phyloP scores from a whole-genome alignment of 148 eudicot species.

The Camellia lanceoleosa region DNA sequence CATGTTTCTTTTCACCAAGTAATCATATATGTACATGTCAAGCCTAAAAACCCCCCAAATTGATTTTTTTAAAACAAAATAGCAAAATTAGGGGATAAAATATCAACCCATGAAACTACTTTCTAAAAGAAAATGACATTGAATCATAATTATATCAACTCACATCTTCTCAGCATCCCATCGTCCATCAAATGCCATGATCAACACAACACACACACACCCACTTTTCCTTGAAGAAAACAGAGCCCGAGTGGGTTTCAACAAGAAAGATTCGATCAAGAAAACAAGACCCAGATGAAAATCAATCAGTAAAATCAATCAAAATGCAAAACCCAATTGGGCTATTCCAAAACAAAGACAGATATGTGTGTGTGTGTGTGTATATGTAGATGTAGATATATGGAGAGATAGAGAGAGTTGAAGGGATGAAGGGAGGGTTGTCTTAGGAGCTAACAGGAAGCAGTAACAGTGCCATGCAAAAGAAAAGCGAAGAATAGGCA shows the following conservation, averaged over 20 bases:
- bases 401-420: neutral
- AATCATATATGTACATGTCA: constrained; percentile 29
- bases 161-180: constrained; percentile 38
- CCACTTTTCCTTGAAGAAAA: neutral
- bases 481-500: constrained; percentile 25
- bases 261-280: constrained; percentile 7
- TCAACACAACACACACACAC: neutral
- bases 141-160: constrained; percentile 15
- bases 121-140: neutral
- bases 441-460: constrained; percentile 19
- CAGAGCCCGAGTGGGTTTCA: constrained; percentile 4
- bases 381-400: neutral
- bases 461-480: constrained; percentile 40
- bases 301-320: neutral
- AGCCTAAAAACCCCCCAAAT: constrained; percentile 25
- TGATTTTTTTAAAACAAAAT: neutral
- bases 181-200: constrained; percentile 24
- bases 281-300: constrained; percentile 1
- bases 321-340: neutral
- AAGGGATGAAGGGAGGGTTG: neutral
- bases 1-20: constrained; percentile 29
- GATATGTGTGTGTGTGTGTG: neutral
- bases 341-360: neutral
- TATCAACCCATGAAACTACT: neutral
- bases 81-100: constrained; percentile 2